Conservation (phyloP, 2,329 filamentous ascomycete species). For the Microcyclospora tardicrescens region DNA sequence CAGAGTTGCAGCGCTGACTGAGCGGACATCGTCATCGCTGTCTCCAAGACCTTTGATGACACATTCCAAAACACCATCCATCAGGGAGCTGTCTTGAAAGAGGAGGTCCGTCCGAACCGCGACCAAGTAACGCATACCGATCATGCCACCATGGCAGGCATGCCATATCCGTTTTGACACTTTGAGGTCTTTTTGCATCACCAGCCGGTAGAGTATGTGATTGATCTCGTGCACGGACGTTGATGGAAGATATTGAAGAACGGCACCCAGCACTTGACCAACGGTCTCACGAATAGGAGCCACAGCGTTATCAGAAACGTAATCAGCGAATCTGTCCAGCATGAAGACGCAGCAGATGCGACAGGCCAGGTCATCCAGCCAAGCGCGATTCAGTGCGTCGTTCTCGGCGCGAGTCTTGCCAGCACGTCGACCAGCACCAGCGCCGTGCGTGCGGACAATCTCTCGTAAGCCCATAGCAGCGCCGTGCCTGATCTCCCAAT, state of each 20-base stretch:
- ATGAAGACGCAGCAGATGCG: constrained; percentile 91
- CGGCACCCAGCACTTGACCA: constrained; percentile 81
- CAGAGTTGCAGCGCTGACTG: constrained; percentile 91
- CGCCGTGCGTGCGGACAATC: constrained; percentile 80
- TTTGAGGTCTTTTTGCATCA: constrained; percentile 75
- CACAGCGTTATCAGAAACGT: constrained; percentile 92
- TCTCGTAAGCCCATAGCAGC: constrained; percentile 91
- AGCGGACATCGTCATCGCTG: constrained; percentile 85
- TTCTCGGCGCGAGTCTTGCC: constrained; percentile 64
- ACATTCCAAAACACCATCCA: constrained; percentile 82
- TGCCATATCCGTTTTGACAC: constrained; percentile 73
- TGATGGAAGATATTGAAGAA: constrained; percentile 69
- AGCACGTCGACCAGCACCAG: constrained; percentile 65
- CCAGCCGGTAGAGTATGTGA: constrained; percentile 69
- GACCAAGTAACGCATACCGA: constrained; percentile 86
- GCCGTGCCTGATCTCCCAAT: constrained; percentile 92
- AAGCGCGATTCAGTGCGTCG: constrained; percentile 63
- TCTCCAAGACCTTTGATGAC: constrained; percentile 93
- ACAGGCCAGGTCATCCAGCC: constrained; percentile 91
- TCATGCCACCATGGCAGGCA: constrained; percentile 95
- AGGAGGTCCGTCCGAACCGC: constrained; percentile 88
- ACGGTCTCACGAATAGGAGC: constrained; percentile 92
- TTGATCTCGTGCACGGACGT: constrained; percentile 76
- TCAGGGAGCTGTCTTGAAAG: constrained; percentile 67
- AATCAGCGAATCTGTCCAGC: constrained; percentile 94